phyloP scores from a whole-genome alignment of 1,284 basidiomycete genomes.

The Trichosporon sp. region DNA sequence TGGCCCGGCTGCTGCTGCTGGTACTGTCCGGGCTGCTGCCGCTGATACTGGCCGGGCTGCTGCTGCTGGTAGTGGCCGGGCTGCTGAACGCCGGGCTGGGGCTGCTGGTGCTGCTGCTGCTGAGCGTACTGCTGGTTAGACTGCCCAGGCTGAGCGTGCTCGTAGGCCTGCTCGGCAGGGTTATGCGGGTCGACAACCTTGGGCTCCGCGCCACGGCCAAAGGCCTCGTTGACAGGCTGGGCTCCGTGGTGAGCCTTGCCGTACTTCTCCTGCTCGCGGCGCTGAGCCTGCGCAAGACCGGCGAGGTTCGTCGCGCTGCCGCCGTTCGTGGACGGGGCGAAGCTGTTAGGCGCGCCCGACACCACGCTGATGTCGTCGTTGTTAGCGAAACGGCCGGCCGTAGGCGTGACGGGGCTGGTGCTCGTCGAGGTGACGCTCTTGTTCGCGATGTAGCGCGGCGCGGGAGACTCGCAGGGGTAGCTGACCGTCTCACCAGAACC shows the following conservation, averaged over 20 bases:
- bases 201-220: not conserved
- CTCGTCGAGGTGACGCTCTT: not conserved
- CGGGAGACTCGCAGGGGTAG: conserved; percentile 51
- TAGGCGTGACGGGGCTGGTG: not conserved
- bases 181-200: not conserved
- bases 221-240: not conserved
- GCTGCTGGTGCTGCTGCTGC: not conserved
- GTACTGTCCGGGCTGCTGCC: not conserved
- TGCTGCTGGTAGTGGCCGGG: not conserved
- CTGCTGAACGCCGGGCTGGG: not conserved
- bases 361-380: not conserved
- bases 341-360: not conserved
- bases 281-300: not conserved
- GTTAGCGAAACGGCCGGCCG: not conserved
- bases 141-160: conserved; percentile 1
- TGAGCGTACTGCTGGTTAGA: not conserved
- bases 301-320: conserved; percentile 1
- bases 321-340: not conserved
- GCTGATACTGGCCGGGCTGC: not conserved
- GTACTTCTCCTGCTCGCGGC: not conserved
- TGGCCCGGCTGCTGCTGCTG: not conserved
- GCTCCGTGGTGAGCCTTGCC: not conserved
- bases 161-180: not conserved
- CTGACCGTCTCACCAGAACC: conserved; percentile 71
- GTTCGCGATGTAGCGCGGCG: conserved; percentile 23